Conservation (phyloP, 2,329 filamentous ascomycete genomes). For the Piedraia hortae region DNA sequence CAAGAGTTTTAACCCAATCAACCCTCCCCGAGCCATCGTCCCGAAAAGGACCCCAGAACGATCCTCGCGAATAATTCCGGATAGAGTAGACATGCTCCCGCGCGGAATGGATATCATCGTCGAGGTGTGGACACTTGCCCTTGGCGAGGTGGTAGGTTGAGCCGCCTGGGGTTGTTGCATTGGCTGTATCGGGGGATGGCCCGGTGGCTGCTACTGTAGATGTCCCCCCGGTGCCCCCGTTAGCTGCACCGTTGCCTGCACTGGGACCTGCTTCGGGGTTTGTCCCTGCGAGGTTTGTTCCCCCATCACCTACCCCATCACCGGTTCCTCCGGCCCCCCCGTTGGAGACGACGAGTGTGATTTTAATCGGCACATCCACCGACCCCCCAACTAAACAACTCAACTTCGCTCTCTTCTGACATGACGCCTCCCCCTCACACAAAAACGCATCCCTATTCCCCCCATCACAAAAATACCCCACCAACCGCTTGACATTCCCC, state of each 20-base stretch:
- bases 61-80: slow-evolving; percentile 33
- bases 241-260: no score
- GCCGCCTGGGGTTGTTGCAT: no score
- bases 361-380: no score
- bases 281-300: no score
- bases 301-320: slow-evolving; percentile 13
- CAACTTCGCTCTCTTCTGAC: no score
- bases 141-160: slow-evolving; percentile 4
- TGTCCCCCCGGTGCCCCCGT: no score
- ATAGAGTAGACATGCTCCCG: slow-evolving; percentile 47
- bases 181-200: slow-evolving; percentile 4
- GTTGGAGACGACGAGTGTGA: no score
- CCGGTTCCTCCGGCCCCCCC: slow-evolving; percentile 25
- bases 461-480: slow-evolving; percentile 16
- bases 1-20: slow-evolving; percentile 61
- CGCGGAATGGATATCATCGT: slow-evolving; percentile 30
- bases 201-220: slow-evolving; percentile 6
- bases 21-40: slow-evolving; percentile 32
- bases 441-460: slow-evolving; percentile 32
- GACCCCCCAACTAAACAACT: no score
- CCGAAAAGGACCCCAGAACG: slow-evolving; percentile 44
- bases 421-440: no score
- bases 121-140: slow-evolving; percentile 3
- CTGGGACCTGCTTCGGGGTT: slow-evolving; percentile 12
- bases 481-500: slow-evolving; percentile 17